These are phyloP conservation scores for Achaetomiella virescens DNA, from an alignment of 495 filamentous ascomycete species.

Conservation along the genomic window DNA sequence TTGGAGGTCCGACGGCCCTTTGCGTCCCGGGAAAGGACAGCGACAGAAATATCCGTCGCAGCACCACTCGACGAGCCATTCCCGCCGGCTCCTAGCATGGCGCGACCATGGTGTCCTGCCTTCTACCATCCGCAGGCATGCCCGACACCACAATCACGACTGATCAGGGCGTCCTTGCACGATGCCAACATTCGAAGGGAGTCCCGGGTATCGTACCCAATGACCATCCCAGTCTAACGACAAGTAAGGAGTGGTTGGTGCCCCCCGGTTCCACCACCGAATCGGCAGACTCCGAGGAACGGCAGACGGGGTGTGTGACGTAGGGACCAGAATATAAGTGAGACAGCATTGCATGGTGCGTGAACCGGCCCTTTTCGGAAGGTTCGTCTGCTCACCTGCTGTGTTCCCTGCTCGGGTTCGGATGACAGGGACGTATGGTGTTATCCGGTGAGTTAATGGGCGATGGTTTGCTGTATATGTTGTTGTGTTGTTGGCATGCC, in stretches of 20 bases:
- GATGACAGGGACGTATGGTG: neutral
- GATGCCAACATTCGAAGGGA: too few species aligned
- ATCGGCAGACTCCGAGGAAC: neutral
- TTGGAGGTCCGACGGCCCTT: too few species aligned
- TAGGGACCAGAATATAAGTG: neutral
- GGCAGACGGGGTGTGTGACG: neutral
- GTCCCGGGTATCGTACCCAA: neutral
- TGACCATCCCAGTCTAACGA: neutral
- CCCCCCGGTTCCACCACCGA: neutral
- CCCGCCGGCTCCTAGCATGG: too few species aligned
- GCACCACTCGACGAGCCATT: too few species aligned
- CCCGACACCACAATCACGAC: too few species aligned
- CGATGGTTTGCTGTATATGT: neutral
- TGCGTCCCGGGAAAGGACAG: too few species aligned
- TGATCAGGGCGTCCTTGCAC: too few species aligned
- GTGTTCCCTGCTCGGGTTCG: neutral
- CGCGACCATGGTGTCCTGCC: too few species aligned
- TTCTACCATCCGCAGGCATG: too few species aligned
- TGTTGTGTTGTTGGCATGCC: neutral
- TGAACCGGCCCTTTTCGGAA: slow-evolving; percentile 1
- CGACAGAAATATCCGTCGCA: too few species aligned
- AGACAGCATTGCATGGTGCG: slow-evolving; percentile 1
- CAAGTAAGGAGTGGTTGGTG: too few species aligned
- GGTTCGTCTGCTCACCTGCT: neutral
- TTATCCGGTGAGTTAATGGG: neutral